Evolutionary conservation across 2,329 filamentous ascomycete species (phyloP).

Genomic region (Ophiostoma sp.): DNA sequence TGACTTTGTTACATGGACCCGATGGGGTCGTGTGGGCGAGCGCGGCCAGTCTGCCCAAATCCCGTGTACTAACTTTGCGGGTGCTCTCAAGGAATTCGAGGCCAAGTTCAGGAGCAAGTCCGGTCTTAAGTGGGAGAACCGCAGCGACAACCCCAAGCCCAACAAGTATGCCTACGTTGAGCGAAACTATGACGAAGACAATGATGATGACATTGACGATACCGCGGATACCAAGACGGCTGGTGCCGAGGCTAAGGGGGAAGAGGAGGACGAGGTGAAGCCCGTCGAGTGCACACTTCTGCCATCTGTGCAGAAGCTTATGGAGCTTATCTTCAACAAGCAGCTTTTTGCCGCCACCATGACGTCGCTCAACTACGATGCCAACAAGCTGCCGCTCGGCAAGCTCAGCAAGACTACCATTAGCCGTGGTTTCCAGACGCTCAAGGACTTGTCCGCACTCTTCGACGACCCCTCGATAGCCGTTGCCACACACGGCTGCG

Average conservation of each 20-base stretch:
- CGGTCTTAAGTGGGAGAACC: constrained; percentile 50
- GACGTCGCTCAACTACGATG: constrained; percentile 63
- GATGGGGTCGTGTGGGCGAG: constrained; percentile 74
- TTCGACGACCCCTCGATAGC: constrained; percentile 51
- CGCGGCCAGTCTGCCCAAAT: constrained; percentile 44
- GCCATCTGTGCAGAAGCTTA: constrained; percentile 58
- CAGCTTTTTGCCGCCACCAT: constrained; percentile 64
- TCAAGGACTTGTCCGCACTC: constrained; percentile 68
- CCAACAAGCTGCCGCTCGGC: constrained; percentile 72
- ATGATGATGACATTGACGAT: constrained; percentile 45
- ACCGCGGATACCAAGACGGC: constrained; percentile 23
- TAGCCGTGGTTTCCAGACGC: constrained; percentile 63
- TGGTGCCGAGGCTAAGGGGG: constrained; percentile 29
- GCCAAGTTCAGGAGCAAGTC: constrained; percentile 60
- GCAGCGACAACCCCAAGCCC: constrained; percentile 51
- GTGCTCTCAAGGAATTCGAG: constrained; percentile 48
- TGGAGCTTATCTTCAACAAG: constrained; percentile 79
- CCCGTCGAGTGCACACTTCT: constrained; percentile 52
- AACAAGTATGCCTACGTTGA: constrained; percentile 78
- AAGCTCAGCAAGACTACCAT: constrained; percentile 79
- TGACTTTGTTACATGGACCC: constrained; percentile 60
- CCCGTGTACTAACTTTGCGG: constrained; percentile 34
- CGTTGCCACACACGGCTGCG: constrained; percentile 38
- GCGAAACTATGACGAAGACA: constrained; percentile 66
- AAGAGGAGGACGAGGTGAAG: constrained; percentile 34